Conservation (phyloP, 108 stramenopile genomes). For the Fragilariopsis cylindrus region DNA sequence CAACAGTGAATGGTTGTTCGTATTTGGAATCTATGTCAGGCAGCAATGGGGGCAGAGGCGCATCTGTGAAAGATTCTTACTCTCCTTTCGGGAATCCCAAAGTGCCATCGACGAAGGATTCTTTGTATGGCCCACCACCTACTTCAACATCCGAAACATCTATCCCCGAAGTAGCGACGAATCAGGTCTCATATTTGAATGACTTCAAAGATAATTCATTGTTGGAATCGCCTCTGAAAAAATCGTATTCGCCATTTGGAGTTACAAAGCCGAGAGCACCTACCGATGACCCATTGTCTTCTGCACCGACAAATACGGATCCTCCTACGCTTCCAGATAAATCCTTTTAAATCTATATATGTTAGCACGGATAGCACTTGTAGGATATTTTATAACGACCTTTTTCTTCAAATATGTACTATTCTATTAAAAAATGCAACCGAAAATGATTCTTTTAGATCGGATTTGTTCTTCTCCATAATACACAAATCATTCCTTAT, state of each 20-base stretch:
- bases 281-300: background rate
- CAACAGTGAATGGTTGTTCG: background rate
- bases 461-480: too few relatives aligned
- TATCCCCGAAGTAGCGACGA: background rate
- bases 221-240: background rate
- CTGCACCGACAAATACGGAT: background rate
- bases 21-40: background rate
- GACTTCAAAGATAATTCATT: too few relatives aligned
- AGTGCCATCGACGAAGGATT: slow-evolving; percentile 1
- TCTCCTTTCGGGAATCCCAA: slow-evolving; percentile 6
- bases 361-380: too few relatives aligned
- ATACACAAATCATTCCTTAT: too few relatives aligned
- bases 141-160: background rate
- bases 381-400: too few relatives aligned
- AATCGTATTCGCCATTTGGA: slow-evolving; percentile 16
- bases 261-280: background rate
- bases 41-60: background rate
- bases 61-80: background rate
- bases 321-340: too few relatives aligned
- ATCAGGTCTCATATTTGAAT: too few relatives aligned
- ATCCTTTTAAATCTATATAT: too few relatives aligned
- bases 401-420: too few relatives aligned
- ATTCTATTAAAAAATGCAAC: too few relatives aligned
- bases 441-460: too few relatives aligned
- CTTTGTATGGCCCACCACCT: slow-evolving; percentile 9